These are phyloP conservation scores for Microdochium bolleyi DNA, from an alignment of 2,329 filamentous ascomycete species.

Conservation along the genomic window DNA sequence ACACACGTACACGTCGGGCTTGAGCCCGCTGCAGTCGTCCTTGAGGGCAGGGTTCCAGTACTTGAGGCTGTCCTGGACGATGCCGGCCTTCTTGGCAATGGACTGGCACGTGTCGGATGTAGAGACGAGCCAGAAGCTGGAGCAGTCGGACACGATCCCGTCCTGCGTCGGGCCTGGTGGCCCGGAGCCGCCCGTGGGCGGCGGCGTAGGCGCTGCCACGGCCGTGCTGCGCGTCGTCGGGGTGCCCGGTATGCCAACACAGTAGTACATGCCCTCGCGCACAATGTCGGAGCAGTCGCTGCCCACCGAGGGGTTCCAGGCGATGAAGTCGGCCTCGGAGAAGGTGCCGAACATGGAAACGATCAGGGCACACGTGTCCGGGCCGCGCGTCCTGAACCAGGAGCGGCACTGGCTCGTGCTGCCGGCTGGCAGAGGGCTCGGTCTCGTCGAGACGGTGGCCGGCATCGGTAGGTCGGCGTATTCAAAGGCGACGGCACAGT, in stretches of 20 bases:
- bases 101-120: constrained; percentile 6
- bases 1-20: constrained; percentile 2
- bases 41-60: constrained; percentile 7
- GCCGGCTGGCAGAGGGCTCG: constrained; percentile 3
- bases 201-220: not conserved
- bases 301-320: constrained; percentile 1
- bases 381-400: constrained; percentile 9
- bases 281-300: not conserved
- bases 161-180: constrained; percentile 1
- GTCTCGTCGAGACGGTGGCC: constrained; percentile 5
- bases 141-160: constrained; percentile 3
- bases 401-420: constrained; percentile 4
- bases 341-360: constrained; percentile 8
- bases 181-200: not conserved
- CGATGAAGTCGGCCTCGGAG: not conserved
- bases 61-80: constrained; percentile 6
- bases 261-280: constrained; percentile 2
- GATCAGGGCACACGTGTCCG: constrained; percentile 9
- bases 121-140: constrained; percentile 4
- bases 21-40: constrained; percentile 1
- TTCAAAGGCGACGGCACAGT: constrained; percentile 10
- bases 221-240: constrained; percentile 8
- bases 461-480: constrained; percentile 6
- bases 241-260: constrained; percentile 7
- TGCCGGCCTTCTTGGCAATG: constrained; percentile 4